Conservation (phyloP, 164 flowering plant species). For the Magnolia officinalis region DNA sequence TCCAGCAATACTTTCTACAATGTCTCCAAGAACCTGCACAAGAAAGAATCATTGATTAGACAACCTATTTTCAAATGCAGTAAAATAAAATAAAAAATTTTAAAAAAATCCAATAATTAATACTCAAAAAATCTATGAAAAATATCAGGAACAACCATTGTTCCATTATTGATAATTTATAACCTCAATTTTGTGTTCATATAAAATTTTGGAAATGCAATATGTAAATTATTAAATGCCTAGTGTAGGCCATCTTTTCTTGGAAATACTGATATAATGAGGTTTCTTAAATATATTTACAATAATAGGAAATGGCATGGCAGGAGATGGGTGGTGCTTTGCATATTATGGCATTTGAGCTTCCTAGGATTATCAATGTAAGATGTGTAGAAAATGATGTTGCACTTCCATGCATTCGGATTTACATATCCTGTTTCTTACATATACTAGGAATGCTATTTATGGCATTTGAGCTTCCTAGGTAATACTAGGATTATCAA, state of each 20-base stretch:
- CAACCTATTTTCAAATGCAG: no score
- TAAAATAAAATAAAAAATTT: neutral
- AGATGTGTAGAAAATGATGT: neutral
- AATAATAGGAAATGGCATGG: neutral
- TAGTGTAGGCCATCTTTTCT: neutral
- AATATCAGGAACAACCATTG: neutral
- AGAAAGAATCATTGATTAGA: constrained; percentile 5
- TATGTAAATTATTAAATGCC: no score
- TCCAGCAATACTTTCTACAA: constrained; percentile 92
- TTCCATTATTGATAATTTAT: neutral
- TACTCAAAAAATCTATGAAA: neutral
- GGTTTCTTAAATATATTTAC: neutral
- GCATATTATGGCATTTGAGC: neutral
- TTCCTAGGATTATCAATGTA: neutral
- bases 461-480: neutral
- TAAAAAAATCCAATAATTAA: no score
- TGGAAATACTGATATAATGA: neutral
- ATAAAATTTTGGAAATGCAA: neutral
- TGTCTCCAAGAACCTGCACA: constrained; percentile 82
- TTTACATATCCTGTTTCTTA: neutral
- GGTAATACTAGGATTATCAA: no score
- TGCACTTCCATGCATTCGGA: neutral
- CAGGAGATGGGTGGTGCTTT: neutral
- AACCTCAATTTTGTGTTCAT: no score
- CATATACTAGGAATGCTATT: neutral